Evolutionary conservation across 2,329 filamentous ascomycete species (phyloP), one percentile per base, ranked within the genome.

Genomic region (Nemania serpens): DNA sequence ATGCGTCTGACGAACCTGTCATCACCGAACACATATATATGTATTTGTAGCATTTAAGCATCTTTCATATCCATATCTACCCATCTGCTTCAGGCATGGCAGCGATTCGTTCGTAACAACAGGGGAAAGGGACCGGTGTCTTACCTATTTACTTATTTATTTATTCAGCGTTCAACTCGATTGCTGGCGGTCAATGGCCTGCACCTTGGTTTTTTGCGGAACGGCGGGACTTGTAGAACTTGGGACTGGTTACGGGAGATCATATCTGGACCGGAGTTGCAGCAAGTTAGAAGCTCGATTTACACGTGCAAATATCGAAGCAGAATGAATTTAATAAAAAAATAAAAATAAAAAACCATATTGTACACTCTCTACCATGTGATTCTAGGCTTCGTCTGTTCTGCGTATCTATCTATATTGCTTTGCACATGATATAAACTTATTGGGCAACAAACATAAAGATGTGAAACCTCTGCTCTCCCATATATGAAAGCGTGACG

Each of bases 1-100:
- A 57, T 74, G 72, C 58, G 66, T 73, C 34, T 74, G 69, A 53
- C 20, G 36, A 41, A 63, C 46, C 20, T 54, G 43, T 57, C 58
- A 51, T 43, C 57, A 49, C 41, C 58, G 55, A 41, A 61, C 46
- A 55, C n/a, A 46, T 22, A 41, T 43, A 29, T 41, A 58, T 61
- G 37, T 60, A 55, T 61, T 58, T 55, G 34, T 63, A 63, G 20
- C 29, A 59, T 59, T 47, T 34, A 33, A 48, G 7, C 56, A 29
- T 39, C 5, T 41, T 61, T 22, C 22, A 15, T 60, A 46, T 54
- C 36, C 11, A 15, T 17, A 34, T 45, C 17, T 37, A 37, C 6
- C 20, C 39, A 51, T 29, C 25, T 29, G 7, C 7, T 7, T 7
- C 3, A 29, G 54, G 50, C 17, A 52, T 61, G 17, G 18, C 42